These are phyloP conservation scores for Marasmius fiardii DNA, from an alignment of 1,284 basidiomycete genomes.

Conservation along the genomic window DNA sequence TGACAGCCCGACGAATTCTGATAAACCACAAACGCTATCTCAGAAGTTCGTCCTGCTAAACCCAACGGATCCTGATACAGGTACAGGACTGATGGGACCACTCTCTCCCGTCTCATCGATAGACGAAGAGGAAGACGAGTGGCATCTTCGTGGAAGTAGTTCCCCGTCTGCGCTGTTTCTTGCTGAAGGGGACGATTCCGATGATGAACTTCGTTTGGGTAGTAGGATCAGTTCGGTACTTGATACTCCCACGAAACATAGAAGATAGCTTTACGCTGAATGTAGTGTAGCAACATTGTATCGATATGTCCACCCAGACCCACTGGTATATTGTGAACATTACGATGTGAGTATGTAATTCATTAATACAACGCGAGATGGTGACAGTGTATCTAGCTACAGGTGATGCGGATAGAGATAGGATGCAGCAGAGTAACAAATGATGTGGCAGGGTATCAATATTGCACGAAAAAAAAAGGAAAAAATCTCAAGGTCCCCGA, in stretches of 20 bases:
- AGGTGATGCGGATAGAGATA: too few species aligned
- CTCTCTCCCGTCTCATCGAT: conserved; percentile 2
- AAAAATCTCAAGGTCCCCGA: background rate
- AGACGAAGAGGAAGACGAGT: conserved; percentile 9
- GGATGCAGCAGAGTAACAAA: too few species aligned
- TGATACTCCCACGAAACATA: background rate
- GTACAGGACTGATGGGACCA: background rate
- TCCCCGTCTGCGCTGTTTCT: conserved; percentile 3
- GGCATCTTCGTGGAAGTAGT: conserved; percentile 7
- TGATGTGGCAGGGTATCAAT: background rate
- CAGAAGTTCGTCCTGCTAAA: too few species aligned
- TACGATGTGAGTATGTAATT: too few species aligned
- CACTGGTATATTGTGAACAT: background rate
- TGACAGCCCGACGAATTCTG: too few species aligned
- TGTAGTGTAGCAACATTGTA: background rate
- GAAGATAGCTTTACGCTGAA: background rate
- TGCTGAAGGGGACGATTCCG: background rate
- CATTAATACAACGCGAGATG: too few species aligned
- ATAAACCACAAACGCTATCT: too few species aligned
- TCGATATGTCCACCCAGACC: background rate
- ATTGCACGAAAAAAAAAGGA: background rate
- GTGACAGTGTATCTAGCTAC: too few species aligned
- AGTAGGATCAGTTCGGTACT: background rate
- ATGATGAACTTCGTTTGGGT: background rate
- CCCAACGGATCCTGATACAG: too few species aligned